phyloP scores from a whole-genome alignment of 768 basidiomycete genomes.

The Sarcomyxa edulis region DNA sequence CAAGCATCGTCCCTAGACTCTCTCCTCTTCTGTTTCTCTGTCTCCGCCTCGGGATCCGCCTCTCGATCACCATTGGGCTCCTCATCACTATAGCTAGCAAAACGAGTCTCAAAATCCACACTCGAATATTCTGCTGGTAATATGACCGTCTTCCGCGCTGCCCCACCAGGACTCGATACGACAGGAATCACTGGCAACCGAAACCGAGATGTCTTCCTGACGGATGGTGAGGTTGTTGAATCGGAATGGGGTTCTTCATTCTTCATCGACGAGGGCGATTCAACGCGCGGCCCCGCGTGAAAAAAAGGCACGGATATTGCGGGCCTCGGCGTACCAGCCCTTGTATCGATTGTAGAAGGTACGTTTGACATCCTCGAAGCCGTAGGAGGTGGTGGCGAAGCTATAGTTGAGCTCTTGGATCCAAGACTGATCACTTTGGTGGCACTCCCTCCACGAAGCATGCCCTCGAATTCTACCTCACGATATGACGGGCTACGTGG shows the following conservation, averaged over 20 bases:
- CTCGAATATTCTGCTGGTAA: slow-evolving; percentile 73
- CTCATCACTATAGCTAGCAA: slow-evolving; percentile 59
- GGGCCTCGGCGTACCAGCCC: slow-evolving; percentile 9
- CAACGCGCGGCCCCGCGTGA: no score
- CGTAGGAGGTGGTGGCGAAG: slow-evolving; percentile 11
- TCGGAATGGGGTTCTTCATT: slow-evolving; percentile 31
- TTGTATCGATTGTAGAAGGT: no score
- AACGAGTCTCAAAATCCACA: slow-evolving; percentile 79
- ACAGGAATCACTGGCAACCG: slow-evolving; percentile 48
- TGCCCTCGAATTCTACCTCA: slow-evolving; percentile 77
- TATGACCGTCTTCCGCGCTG: slow-evolving; percentile 39
- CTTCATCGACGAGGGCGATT: slow-evolving; percentile 15
- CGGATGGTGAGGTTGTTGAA: slow-evolving; percentile 22
- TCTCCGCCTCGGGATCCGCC: slow-evolving; percentile 28
- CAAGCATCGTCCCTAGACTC: slow-evolving; percentile 69
- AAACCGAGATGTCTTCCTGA: slow-evolving; percentile 48
- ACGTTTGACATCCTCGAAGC: no score
- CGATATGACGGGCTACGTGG: slow-evolving; percentile 46
- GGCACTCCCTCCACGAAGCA: slow-evolving; percentile 49
- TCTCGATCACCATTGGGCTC: slow-evolving; percentile 31
- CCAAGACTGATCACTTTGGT: slow-evolving; percentile 41
- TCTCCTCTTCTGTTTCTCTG: slow-evolving; percentile 40
- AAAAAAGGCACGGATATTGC: slow-evolving; percentile 10
- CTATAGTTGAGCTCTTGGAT: slow-evolving; percentile 19
- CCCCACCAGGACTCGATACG: slow-evolving; percentile 47